Percentiles rank a stretch among this genome's conserved stretches.
Evolutionary conservation across 2,329 filamentous ascomycete species (phyloP).

Genomic region (Neofusicoccum umdonicola): DNA sequence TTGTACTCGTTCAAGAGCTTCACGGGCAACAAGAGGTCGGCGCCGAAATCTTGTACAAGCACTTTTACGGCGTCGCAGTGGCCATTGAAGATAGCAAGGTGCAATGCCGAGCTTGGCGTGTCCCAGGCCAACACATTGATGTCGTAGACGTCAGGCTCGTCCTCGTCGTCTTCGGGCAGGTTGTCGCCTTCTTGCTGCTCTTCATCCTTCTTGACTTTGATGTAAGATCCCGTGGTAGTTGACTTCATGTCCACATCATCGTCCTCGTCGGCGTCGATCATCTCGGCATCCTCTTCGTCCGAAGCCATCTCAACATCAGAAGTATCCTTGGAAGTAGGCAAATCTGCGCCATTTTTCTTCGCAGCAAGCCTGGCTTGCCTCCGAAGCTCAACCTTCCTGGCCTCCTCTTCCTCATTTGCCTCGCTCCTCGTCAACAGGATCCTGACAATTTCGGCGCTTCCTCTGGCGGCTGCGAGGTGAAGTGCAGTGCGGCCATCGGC

Average conservation of each 20-base stretch:
- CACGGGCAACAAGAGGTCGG: conserved; percentile 72
- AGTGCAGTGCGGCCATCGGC: conserved; percentile 79
- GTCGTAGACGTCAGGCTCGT: conserved; percentile 77
- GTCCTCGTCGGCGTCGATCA: conserved; percentile 52
- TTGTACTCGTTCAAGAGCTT: conserved; percentile 57
- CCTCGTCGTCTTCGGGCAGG: conserved; percentile 54
- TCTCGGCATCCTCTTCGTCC: conserved; percentile 45
- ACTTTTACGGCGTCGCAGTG: conserved; percentile 66
- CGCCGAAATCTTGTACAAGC: conserved; percentile 69
- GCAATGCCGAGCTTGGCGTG: conserved; percentile 67
- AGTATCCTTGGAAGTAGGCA: neutral
- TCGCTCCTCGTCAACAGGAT: conserved; percentile 72
- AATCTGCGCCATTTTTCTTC: conserved; percentile 4
- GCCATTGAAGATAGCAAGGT: conserved; percentile 74
- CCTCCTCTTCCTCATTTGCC: conserved; percentile 68
- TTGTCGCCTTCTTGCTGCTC: conserved; percentile 41
- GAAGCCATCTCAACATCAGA: conserved; percentile 6
- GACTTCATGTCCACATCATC: conserved; percentile 32
- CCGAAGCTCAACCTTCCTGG: conserved; percentile 54
- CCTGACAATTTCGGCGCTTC: conserved; percentile 66
- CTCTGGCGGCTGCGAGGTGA: conserved; percentile 74
- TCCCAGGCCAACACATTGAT: conserved; percentile 81
- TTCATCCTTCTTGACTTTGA: conserved; percentile 60
- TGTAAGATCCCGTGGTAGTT: conserved; percentile 65
- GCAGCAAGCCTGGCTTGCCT: conserved; percentile 36